Conservation (phyloP, 1,284 basidiomycete genomes). For the Ustilago tritici region DNA sequence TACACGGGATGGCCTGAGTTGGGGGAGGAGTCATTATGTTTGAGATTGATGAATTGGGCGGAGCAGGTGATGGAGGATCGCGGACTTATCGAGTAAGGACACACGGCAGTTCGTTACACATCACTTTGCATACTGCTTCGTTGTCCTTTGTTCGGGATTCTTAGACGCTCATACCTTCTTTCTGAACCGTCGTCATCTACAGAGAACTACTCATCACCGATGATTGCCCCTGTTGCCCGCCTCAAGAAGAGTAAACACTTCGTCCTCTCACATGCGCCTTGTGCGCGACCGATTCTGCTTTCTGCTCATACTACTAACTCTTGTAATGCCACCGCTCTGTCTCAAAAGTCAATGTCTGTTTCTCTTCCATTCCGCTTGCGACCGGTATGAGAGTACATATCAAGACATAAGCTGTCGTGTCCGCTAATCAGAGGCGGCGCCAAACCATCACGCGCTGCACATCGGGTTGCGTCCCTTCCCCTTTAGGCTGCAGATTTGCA, state of each 20-base stretch:
- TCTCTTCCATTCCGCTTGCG: neutral
- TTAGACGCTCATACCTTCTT: neutral
- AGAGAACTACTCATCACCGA: neutral
- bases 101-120: neutral
- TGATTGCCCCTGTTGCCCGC: neutral
- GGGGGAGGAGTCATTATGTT: neutral
- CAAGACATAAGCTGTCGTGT: neutral
- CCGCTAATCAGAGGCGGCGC: slow-evolving; percentile 29
- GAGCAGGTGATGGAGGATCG: neutral
- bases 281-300: neutral
- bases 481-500: slow-evolving; percentile 40
- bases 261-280: neutral
- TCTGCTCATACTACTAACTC: neutral
- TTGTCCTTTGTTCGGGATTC: neutral
- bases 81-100: slow-evolving; percentile 1
- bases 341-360: neutral
- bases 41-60: neutral
- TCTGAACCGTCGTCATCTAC: neutral
- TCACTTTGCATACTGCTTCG: neutral
- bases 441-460: slow-evolving; percentile 56
- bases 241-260: neutral
- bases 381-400: neutral
- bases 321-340: neutral
- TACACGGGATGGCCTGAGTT: neutral
- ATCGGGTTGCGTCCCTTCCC: slow-evolving; percentile 35